These are phyloP conservation scores for Sutorius australiensis DNA, from an alignment of 768 basidiomycete species.

Conservation along the genomic window DNA sequence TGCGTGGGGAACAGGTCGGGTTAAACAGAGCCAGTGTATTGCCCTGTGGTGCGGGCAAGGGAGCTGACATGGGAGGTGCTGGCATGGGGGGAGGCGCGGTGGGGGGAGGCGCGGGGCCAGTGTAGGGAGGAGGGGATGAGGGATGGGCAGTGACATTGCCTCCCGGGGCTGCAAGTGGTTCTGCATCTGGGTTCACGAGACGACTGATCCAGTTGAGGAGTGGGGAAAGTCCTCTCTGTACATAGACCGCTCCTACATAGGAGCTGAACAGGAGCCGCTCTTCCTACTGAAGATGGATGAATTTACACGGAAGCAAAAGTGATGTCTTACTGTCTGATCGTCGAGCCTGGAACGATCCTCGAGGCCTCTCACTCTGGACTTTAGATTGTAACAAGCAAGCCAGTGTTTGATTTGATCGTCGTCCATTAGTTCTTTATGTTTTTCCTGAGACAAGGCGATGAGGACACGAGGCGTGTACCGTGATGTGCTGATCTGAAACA, in stretches of 20 bases:
- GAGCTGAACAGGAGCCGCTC: constrained; percentile 52
- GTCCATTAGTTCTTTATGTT: constrained; percentile 31
- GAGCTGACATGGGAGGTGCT: constrained; percentile 16
- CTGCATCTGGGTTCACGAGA: constrained; percentile 48
- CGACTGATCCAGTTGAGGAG: constrained; percentile 58
- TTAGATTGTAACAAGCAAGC: constrained; percentile 50
- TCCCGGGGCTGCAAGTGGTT: constrained; percentile 21
- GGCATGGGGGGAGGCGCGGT: constrained; percentile 24
- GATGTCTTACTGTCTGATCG: constrained; percentile 32
- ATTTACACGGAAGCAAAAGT: neutral
- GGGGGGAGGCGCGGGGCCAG: constrained; percentile 13
- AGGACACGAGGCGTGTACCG: neutral
- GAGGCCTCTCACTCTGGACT: constrained; percentile 49
- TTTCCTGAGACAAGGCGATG: constrained; percentile 15
- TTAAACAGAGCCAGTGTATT: constrained; percentile 49
- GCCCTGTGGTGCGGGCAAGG: constrained; percentile 21
- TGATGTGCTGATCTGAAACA: constrained; percentile 9
- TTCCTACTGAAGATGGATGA: constrained; percentile 40
- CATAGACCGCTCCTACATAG: constrained; percentile 65
- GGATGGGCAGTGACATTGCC: constrained; percentile 8
- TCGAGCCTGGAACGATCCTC: constrained; percentile 35
- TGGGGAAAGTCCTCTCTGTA: constrained; percentile 46
- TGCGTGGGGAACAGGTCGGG: constrained; percentile 50
- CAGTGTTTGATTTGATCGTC: constrained; percentile 43
- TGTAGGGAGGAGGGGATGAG: constrained; percentile 26